A percentile compares a stretch with the other conserved stretches of the same genome.
Conservation (phyloP, 768 basidiomycete genomes). For the Leccinum subtestaceum region DNA sequence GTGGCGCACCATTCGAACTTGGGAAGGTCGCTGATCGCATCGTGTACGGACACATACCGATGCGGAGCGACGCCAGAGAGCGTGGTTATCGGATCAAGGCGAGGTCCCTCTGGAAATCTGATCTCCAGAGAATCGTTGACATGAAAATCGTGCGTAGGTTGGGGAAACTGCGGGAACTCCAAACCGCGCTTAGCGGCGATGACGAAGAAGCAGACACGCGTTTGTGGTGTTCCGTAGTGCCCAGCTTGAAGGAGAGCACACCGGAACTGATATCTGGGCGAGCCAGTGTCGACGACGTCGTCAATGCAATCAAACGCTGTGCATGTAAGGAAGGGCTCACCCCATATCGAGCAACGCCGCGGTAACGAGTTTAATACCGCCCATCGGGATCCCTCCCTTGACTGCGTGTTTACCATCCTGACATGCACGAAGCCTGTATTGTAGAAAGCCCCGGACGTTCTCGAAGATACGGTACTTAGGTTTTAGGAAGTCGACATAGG, state of each 20-base stretch:
- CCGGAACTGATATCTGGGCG: slow-evolving; percentile 41
- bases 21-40: slow-evolving; percentile 73
- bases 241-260: slow-evolving; percentile 44
- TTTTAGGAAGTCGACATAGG: slow-evolving; percentile 42
- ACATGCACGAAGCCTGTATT: slow-evolving; percentile 36
- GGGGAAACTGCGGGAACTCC: slow-evolving; percentile 39
- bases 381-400: slow-evolving; percentile 66
- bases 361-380: slow-evolving; percentile 67
- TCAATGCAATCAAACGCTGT: not conserved
- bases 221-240: slow-evolving; percentile 48
- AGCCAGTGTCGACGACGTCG: not conserved
- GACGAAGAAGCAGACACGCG: slow-evolving; percentile 47
- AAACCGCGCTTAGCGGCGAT: slow-evolving; percentile 39
- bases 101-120: slow-evolving; percentile 41
- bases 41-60: slow-evolving; percentile 57
- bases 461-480: slow-evolving; percentile 48
- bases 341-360: slow-evolving; percentile 62
- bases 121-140: slow-evolving; percentile 45
- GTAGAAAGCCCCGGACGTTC: slow-evolving; percentile 47
- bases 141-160: slow-evolving; percentile 44
- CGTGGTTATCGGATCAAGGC: slow-evolving; percentile 44
- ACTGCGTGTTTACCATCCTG: slow-evolving; percentile 43
- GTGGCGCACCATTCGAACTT: slow-evolving; percentile 67
- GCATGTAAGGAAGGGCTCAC: slow-evolving; percentile 36
- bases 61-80: slow-evolving; percentile 53